Percentiles rank a stretch among this genome's conserved stretches.
phyloP scores from a whole-genome alignment of 345 rosid genomes.

The Euphorbia pulcherrima region DNA sequence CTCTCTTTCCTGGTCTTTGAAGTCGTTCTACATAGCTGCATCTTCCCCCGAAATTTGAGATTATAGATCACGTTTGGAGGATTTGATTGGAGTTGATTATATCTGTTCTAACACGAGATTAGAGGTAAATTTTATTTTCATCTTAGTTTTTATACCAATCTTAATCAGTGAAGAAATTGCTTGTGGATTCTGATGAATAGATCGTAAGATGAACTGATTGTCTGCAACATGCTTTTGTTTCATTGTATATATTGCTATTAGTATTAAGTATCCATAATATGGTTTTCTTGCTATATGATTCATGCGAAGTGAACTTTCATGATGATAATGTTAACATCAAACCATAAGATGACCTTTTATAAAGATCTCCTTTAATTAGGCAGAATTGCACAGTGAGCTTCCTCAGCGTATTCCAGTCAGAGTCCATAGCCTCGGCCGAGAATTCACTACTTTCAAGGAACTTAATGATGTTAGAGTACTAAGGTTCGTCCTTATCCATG shows the following conservation, averaged over 20 bases:
- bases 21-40: background rate
- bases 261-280: background rate
- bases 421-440: no score
- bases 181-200: background rate
- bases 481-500: no score
- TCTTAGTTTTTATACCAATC: background rate
- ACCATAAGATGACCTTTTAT: no score
- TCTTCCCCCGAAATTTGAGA: background rate
- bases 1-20: background rate
- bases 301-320: background rate
- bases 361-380: no score
- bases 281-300: background rate
- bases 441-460: no score
- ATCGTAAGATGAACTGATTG: background rate
- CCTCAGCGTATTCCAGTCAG: no score
- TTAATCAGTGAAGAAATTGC: background rate
- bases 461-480: no score
- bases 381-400: no score
- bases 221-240: background rate
- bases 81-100: conserved; percentile 1
- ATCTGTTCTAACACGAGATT: background rate
- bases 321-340: no score
- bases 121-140: background rate
- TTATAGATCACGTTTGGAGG: background rate
- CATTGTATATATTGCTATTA: background rate